Conservation (phyloP, 331 rosid species). For the Rosa hybrid region DNA sequence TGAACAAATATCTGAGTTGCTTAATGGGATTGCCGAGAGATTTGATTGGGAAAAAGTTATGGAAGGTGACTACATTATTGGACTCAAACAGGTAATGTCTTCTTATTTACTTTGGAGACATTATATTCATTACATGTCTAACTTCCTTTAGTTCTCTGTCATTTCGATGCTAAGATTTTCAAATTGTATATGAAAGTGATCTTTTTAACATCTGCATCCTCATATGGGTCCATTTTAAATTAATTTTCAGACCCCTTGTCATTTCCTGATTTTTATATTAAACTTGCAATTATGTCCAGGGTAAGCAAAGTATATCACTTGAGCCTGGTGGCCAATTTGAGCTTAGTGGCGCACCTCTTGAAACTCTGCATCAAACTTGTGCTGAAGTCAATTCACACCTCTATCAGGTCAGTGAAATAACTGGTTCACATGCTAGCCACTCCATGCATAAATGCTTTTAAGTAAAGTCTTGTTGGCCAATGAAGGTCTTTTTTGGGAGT, state of each 20-base stretch:
- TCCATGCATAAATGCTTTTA: not conserved
- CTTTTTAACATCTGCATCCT: constrained; percentile 7
- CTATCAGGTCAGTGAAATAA: constrained; percentile 64
- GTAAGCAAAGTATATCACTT: constrained; percentile 93
- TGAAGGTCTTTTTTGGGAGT: not conserved
- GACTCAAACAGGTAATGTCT: constrained; percentile 77
- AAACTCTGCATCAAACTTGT: constrained; percentile 97
- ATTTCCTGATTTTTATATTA: constrained; percentile 5
- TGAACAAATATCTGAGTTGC: constrained; percentile 86
- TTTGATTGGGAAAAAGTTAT: constrained; percentile 92
- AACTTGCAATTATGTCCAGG: constrained; percentile 50
- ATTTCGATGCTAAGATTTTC: not conserved
- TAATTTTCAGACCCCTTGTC: constrained; percentile 2
- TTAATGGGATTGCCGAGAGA: constrained; percentile 85
- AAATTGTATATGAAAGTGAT: not conserved
- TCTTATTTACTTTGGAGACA: not conserved
- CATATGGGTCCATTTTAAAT: not conserved
- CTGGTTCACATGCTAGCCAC: not conserved
- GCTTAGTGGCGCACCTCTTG: constrained; percentile 98
- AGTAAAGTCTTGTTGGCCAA: not conserved
- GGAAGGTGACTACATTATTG: constrained; percentile 92
- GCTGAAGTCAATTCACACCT: constrained; percentile 99
- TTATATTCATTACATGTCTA: not conserved
- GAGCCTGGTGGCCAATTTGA: constrained; percentile 99
- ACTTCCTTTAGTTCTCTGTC: not conserved